A percentile compares a stretch with the other conserved stretches of the same genome.
Evolutionary conservation across 176 grass and related monocot species (phyloP).

Genomic region (Oryza officinalis): DNA sequence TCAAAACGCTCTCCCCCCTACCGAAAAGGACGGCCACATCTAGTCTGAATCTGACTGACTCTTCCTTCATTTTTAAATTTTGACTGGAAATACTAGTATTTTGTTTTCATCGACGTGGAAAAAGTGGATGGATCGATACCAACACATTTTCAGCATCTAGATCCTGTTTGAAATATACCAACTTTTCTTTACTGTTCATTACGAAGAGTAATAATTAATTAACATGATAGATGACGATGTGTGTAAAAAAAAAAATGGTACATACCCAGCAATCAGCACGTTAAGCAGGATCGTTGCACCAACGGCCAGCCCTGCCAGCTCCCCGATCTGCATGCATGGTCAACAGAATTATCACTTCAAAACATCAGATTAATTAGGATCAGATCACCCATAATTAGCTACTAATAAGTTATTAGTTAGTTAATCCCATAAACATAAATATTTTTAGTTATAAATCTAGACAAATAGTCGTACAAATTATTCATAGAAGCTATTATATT

Average conservation of each 20-base stretch:
- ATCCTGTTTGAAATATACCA: not conserved
- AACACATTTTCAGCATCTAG: not conserved
- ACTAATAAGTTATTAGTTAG: too few relatives aligned
- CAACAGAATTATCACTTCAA: not conserved
- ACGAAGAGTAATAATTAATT: too few relatives aligned
- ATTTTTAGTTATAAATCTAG: too few relatives aligned
- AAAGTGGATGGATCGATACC: too few relatives aligned
- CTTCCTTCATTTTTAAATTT: not conserved
- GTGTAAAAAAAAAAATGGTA: not conserved
- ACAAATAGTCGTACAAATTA: too few relatives aligned
- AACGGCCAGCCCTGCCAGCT: slow-evolving; percentile 70
- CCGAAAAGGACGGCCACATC: slow-evolving; percentile 27
- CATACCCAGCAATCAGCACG: slow-evolving; percentile 77
- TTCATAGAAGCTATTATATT: too few relatives aligned
- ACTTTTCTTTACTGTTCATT: not conserved
- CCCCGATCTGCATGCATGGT: slow-evolving; percentile 65
- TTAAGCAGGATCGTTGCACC: slow-evolving; percentile 77
- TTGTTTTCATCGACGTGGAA: too few relatives aligned
- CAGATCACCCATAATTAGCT: not conserved
- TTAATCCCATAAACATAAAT: too few relatives aligned
- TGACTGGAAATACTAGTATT: not conserved
- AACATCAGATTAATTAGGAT: not conserved
- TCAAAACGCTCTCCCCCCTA: not conserved
- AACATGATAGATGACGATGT: not conserved
- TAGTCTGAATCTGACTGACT: too few relatives aligned